Evolutionary conservation across 768 basidiomycete species (phyloP).

Genomic region (Suillus occidentalis): DNA sequence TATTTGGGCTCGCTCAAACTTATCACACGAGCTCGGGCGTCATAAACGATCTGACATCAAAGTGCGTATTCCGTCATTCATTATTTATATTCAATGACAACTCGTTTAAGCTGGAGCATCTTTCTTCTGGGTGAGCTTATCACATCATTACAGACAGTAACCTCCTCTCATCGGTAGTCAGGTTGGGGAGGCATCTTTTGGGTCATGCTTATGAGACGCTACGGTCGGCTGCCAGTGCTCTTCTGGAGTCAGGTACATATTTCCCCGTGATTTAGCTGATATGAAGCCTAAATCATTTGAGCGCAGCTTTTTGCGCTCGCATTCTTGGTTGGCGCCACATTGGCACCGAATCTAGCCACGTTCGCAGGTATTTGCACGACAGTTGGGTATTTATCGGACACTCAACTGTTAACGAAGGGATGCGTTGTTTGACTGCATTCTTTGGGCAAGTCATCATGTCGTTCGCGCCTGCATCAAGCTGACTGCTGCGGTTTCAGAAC

Average conservation of each 20-base stretch:
- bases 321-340: constrained; percentile 53
- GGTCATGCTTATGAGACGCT: constrained; percentile 33
- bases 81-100: constrained; percentile 3
- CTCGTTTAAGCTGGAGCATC: constrained; percentile 42
- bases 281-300: not conserved
- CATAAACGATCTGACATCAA: constrained; percentile 54
- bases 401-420: constrained; percentile 16
- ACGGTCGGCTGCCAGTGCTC: constrained; percentile 29
- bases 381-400: not conserved
- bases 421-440: constrained; percentile 32
- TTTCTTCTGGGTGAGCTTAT: constrained; percentile 40
- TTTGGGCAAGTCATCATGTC: constrained; percentile 27
- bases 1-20: constrained; percentile 48
- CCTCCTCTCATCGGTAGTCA: constrained; percentile 5
- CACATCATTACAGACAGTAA: not conserved
- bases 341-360: constrained; percentile 46
- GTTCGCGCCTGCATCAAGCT: not conserved
- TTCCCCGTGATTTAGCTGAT: not conserved
- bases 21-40: constrained; percentile 45
- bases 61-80: constrained; percentile 15
- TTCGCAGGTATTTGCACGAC: constrained; percentile 42
- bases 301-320: constrained; percentile 41
- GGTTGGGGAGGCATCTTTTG: constrained; percentile 33
- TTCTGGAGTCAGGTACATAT: constrained; percentile 28
- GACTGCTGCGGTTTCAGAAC: constrained; percentile 30